Percentiles rank a stretch among this genome's conserved stretches.
Evolutionary conservation across 768 basidiomycete species (phyloP).

Genomic region (Trametes maxima): DNA sequence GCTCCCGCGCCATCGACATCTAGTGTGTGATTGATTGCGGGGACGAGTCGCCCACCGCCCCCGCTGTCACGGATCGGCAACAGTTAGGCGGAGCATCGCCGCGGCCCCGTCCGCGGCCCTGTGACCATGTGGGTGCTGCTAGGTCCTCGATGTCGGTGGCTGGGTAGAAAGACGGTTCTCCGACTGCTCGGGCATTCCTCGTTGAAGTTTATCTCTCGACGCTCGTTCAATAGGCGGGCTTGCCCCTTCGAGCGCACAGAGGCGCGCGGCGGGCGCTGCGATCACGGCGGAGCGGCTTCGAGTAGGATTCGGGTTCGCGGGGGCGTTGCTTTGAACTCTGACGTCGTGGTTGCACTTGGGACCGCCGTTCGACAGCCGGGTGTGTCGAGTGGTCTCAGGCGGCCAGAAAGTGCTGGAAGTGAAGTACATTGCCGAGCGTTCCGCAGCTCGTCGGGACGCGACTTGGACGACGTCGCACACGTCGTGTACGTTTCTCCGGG

Average conservation of each 20-base stretch:
- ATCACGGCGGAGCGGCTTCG: conserved; percentile 1
- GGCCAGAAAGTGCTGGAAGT: not conserved
- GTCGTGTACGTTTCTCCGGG: not conserved
- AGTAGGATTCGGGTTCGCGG: not conserved
- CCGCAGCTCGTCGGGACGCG: not conserved
- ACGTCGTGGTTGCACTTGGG: too few relatives aligned
- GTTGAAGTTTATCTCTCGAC: too few relatives aligned
- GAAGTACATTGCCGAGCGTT: not conserved
- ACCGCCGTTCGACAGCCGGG: not conserved
- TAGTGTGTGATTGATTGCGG: conserved; percentile 9
- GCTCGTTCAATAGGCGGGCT: too few relatives aligned
- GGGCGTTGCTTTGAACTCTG: not conserved
- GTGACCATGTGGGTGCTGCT: not conserved
- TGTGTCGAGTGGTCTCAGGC: not conserved
- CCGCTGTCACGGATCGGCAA: not conserved
- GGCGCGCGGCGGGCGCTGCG: conserved; percentile 6
- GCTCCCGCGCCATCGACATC: not conserved
- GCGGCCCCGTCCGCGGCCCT: not conserved
- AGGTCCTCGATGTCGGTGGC: not conserved
- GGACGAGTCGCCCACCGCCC: not conserved
- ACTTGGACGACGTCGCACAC: not conserved
- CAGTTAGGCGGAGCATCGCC: not conserved
- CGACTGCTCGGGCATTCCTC: not conserved
- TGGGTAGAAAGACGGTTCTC: not conserved
- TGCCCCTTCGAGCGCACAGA: not conserved